phyloP scores from a whole-genome alignment of 768 basidiomycete species.

The Rubroboletus pulcherrimus region DNA sequence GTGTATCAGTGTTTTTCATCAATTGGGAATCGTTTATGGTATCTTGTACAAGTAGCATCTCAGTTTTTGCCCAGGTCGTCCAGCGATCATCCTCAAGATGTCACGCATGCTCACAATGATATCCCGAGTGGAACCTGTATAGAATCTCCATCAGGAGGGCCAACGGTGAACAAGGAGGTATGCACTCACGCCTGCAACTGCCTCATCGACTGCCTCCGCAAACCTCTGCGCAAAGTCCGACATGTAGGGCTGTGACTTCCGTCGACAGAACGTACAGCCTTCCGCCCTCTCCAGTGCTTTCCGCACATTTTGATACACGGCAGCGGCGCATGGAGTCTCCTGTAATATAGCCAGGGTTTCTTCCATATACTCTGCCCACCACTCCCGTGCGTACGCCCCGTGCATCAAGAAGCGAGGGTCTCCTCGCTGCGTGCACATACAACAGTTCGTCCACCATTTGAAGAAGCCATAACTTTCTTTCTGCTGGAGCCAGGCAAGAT shows the following conservation, averaged over 20 bases:
- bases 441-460: conserved; percentile 30
- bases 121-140: conserved; percentile 21
- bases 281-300: conserved; percentile 18
- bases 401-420: conserved; percentile 26
- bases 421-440: conserved; percentile 19
- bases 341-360: conserved; percentile 17
- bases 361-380: conserved; percentile 33
- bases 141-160: neutral
- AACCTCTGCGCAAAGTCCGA: conserved; percentile 24
- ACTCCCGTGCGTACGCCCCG: conserved; percentile 25
- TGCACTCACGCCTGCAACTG: conserved; percentile 18
- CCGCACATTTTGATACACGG: conserved; percentile 12
- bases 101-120: conserved; percentile 5
- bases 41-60: neutral
- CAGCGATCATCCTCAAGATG: neutral
- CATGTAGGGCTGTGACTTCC: conserved; percentile 16
- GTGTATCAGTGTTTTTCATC: neutral
- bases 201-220: conserved; percentile 19
- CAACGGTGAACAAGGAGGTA: neutral
- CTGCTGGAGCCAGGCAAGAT: conserved; percentile 22
- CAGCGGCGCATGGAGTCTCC: conserved; percentile 23
- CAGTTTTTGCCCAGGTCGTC: neutral
- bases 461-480: conserved; percentile 23
- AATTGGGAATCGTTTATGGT: neutral
- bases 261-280: conserved; percentile 20